Base-by-base conservation (phyloP, 768 basidiomycete species). In the Mycena pura region DNA sequence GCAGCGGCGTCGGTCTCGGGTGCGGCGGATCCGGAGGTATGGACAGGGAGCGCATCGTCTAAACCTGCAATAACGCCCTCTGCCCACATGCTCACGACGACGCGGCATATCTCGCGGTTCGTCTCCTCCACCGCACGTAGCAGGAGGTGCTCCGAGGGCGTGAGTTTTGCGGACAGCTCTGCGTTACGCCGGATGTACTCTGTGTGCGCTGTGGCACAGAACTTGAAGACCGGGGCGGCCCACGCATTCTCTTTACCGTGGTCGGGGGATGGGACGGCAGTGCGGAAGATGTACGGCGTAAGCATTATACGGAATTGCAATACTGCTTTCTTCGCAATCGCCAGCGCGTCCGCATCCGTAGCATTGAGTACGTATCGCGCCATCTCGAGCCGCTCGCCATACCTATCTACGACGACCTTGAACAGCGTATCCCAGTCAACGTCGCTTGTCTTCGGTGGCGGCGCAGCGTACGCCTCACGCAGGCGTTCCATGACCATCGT, bases 371-470 rank as follows among this genome's bases (percentile, higher is more conserved):
- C 68, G 59, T 79, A 69, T 13, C 69, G 75, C 8, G 79, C 59
- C 19, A 76, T 57, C 52, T 82, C 78, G 13, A 85, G 69, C n/a
- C 83, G 69, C 17, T 73, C 75, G 6, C 72, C 73, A 50, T 79
- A 81, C 7, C 81, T 78, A 40, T 82, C 74, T 4, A 74, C 69
- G n/a, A 83, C 67, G 28, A 76, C 72, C 10, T 74, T 71, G 13
- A 75, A 63, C 32, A 82, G 68, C 3, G 73, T 71, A 25, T 66
- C 66, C 83, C 83, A 84, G 63, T 84, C 80, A 3, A 82, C 55
- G 0, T 73, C 74, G 48, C 76, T 81, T 10, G 61, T 67, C 15
- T 64, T n/a, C 22, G 39, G 28, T 3, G 32, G 45, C 17, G 63
- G 43, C 2, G 60, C 51, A 8, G 40, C 49, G 13, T 78, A 63